phyloP scores from a whole-genome alignment of 2,329 filamentous ascomycete genomes.

The Colletotrichum truncatum region DNA sequence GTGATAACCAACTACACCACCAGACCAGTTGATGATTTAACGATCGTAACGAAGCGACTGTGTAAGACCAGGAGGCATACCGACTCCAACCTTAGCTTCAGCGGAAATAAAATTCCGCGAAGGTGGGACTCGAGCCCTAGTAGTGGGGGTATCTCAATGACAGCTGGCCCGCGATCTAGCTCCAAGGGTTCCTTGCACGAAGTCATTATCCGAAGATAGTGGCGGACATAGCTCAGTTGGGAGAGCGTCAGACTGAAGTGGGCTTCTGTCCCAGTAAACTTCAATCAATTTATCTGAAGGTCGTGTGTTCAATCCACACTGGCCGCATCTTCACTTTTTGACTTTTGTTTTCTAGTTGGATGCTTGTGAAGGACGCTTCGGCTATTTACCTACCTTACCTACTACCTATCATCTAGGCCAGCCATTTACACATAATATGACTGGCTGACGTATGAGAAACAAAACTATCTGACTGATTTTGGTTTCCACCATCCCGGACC shows the following conservation, averaged over 20 bases:
- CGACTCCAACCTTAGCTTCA: background rate
- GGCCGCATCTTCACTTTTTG: background rate
- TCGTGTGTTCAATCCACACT: constrained; percentile 27
- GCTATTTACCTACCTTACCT: too few relatives aligned
- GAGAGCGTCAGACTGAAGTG: constrained; percentile 26
- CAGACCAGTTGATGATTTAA: constrained; percentile 29
- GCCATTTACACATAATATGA: too few relatives aligned
- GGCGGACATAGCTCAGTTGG: constrained; percentile 25
- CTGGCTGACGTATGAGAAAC: too few relatives aligned
- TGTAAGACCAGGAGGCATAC: background rate
- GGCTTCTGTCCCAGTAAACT: background rate
- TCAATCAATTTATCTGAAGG: constrained; percentile 1
- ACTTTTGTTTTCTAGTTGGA: background rate
- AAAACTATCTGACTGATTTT: too few relatives aligned
- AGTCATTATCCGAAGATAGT: background rate
- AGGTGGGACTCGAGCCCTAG: background rate
- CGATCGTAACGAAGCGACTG: background rate
- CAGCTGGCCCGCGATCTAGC: background rate
- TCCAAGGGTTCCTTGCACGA: background rate
- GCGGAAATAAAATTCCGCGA: background rate
- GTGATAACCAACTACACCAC: constrained; percentile 58
- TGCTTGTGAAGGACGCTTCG: background rate
- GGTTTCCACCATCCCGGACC: too few relatives aligned
- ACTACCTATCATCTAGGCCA: too few relatives aligned
- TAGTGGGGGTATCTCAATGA: background rate